Conservation (phyloP, 257 asterid species). For the Datura wrightii region DNA sequence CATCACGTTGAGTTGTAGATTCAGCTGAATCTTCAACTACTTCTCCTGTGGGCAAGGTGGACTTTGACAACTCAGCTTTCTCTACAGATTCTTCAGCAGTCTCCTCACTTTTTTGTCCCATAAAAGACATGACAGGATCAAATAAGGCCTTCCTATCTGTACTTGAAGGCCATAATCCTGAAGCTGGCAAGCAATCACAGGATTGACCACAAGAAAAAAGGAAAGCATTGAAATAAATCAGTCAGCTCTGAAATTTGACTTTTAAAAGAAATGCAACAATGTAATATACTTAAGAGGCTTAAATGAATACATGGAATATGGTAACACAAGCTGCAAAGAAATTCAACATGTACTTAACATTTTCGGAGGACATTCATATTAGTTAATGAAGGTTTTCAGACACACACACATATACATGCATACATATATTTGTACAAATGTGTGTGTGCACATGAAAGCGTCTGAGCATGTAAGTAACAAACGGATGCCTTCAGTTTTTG, state of each 20-base stretch:
- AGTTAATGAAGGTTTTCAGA: background rate
- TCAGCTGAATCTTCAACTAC: slow-evolving; percentile 45
- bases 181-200: slow-evolving; percentile 48
- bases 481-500: background rate
- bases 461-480: background rate
- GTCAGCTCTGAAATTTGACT: slow-evolving; percentile 19
- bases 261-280: slow-evolving; percentile 6
- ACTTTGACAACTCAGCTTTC: slow-evolving; percentile 45
- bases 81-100: slow-evolving; percentile 50
- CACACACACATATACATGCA: background rate
- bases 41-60: slow-evolving; percentile 46
- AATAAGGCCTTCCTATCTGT: slow-evolving; percentile 67
- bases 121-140: slow-evolving; percentile 76
- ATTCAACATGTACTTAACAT: background rate
- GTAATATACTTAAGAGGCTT: slow-evolving; percentile 34
- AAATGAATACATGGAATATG: background rate
- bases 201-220: slow-evolving; percentile 21
- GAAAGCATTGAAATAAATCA: slow-evolving; percentile 27
- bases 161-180: slow-evolving; percentile 79
- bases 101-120: slow-evolving; percentile 73
- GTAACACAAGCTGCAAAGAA: background rate
- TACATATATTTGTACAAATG: background rate
- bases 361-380: background rate
- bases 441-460: background rate
- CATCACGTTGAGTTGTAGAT: slow-evolving; percentile 42